A percentile compares a stretch with the other conserved stretches of the same genome.
phyloP scores from a whole-genome alignment of 2,329 filamentous ascomycete species.

The Leptosphaerulina australis region DNA sequence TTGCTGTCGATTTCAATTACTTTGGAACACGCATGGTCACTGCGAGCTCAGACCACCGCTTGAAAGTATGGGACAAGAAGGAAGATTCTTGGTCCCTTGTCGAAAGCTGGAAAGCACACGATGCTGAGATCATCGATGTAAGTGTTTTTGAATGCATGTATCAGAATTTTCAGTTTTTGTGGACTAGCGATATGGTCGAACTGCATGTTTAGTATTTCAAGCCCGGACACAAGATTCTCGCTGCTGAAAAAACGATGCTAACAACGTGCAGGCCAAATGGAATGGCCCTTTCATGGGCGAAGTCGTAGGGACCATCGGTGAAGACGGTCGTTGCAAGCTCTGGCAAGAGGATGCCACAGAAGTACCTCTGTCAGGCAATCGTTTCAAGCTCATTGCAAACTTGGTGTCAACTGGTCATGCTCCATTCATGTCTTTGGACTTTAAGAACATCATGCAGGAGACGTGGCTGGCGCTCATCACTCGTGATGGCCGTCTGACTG shows the following conservation, averaged over 20 bases:
- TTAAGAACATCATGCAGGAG: slow-evolving; percentile 83
- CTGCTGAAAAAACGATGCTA: slow-evolving; percentile 18
- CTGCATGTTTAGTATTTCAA: background rate
- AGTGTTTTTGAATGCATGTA: slow-evolving; percentile 34
- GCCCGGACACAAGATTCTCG: background rate
- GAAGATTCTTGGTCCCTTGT: slow-evolving; percentile 77
- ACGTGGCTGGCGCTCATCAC: slow-evolving; percentile 86
- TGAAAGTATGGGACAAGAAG: slow-evolving; percentile 88
- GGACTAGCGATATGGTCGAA: too few species aligned
- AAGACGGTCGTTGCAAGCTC: slow-evolving; percentile 87
- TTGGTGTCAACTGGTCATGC: slow-evolving; percentile 70
- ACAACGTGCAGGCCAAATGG: slow-evolving; percentile 76
- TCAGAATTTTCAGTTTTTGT: slow-evolving; percentile 7
- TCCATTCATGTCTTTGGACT: slow-evolving; percentile 77
- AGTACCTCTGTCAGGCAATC: slow-evolving; percentile 72
- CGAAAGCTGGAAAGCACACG: slow-evolving; percentile 89
- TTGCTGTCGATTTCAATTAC: slow-evolving; percentile 86
- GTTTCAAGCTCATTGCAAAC: slow-evolving; percentile 75
- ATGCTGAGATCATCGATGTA: slow-evolving; percentile 88
- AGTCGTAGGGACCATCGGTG: slow-evolving; percentile 83
- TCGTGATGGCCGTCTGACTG: slow-evolving; percentile 76
- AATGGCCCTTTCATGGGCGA: slow-evolving; percentile 89
- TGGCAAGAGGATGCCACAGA: slow-evolving; percentile 92
- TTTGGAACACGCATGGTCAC: slow-evolving; percentile 92
- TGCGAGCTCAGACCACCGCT: slow-evolving; percentile 87